Evolutionary conservation across 2,329 filamentous ascomycete genomes (phyloP).

Genomic region (Claviceps sp.): DNA sequence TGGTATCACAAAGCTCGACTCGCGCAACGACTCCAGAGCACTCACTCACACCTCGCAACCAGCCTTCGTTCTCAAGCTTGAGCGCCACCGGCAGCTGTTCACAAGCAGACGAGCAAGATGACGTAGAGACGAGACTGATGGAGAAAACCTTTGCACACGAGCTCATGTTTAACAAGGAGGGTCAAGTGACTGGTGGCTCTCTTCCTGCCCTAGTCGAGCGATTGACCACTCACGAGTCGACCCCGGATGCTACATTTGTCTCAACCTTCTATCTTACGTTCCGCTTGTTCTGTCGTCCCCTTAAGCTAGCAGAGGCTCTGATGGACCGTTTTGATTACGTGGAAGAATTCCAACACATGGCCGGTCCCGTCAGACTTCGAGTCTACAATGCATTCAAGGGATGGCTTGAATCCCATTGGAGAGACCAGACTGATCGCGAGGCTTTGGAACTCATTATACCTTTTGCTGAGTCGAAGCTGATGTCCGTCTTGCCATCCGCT

Average conservation of each 20-base stretch:
- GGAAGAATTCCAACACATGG: slow-evolving; percentile 58
- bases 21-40: slow-evolving; percentile 76
- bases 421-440: slow-evolving; percentile 62
- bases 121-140: slow-evolving; percentile 72
- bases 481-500: slow-evolving; percentile 56
- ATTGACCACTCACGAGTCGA: slow-evolving; percentile 82
- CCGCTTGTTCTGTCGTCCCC: slow-evolving; percentile 74
- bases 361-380: slow-evolving; percentile 69
- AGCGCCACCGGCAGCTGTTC: slow-evolving; percentile 53
- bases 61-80: slow-evolving; percentile 54
- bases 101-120: slow-evolving; percentile 61
- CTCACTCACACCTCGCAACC: slow-evolving; percentile 36
- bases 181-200: slow-evolving; percentile 85
- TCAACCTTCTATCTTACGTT: slow-evolving; percentile 96
- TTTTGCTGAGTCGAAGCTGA: slow-evolving; percentile 67
- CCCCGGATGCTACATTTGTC: slow-evolving; percentile 82
- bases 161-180: slow-evolving; percentile 85
- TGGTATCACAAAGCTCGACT: slow-evolving; percentile 71
- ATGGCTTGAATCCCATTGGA: slow-evolving; percentile 95
- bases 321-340: slow-evolving; percentile 89
- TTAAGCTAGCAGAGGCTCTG: slow-evolving; percentile 66
- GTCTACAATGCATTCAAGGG: slow-evolving; percentile 96
- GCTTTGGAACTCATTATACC: slow-evolving; percentile 63
- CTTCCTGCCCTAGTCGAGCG: slow-evolving; percentile 86
- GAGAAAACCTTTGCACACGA: slow-evolving; percentile 87